Evolutionary conservation across 2,329 filamentous ascomycete species (phyloP).

Genomic region (Colletotrichum siamense): DNA sequence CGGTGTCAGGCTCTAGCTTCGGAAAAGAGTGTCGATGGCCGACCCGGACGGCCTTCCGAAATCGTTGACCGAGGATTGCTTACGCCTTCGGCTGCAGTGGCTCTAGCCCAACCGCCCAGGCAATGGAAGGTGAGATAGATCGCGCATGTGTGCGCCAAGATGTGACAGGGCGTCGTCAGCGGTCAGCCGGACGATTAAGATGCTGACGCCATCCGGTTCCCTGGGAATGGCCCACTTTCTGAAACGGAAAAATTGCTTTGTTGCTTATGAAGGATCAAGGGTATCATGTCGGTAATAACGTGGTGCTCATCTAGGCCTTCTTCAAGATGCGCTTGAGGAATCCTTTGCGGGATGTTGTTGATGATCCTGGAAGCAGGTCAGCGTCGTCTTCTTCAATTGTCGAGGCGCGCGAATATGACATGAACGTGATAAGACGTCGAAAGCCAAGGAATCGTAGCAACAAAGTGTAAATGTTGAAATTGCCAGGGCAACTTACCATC

Average conservation of each 20-base stretch:
- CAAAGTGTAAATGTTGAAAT: neutral
- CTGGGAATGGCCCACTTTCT: neutral
- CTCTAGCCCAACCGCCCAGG: neutral
- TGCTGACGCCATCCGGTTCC: neutral
- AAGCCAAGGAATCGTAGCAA: neutral
- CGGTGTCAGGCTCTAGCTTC: neutral
- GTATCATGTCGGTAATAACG: neutral
- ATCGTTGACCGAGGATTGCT: neutral
- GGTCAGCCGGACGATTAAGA: neutral
- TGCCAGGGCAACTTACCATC: neutral
- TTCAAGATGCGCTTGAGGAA: conserved; percentile 18
- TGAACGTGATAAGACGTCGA: neutral
- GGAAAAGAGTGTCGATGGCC: neutral
- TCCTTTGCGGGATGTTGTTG: conserved; percentile 4
- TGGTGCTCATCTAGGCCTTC: neutral
- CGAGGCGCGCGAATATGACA: neutral
- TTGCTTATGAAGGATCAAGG: neutral
- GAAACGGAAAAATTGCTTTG: neutral
- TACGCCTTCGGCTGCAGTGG: neutral
- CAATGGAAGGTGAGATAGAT: neutral
- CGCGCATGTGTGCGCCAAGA: neutral
- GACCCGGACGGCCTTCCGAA: neutral
- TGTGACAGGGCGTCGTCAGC: neutral
- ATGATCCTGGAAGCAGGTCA: neutral
- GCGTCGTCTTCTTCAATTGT: neutral